Conservation (phyloP, 2,329 filamentous ascomycete genomes). For the Epicoccum nigrum region DNA sequence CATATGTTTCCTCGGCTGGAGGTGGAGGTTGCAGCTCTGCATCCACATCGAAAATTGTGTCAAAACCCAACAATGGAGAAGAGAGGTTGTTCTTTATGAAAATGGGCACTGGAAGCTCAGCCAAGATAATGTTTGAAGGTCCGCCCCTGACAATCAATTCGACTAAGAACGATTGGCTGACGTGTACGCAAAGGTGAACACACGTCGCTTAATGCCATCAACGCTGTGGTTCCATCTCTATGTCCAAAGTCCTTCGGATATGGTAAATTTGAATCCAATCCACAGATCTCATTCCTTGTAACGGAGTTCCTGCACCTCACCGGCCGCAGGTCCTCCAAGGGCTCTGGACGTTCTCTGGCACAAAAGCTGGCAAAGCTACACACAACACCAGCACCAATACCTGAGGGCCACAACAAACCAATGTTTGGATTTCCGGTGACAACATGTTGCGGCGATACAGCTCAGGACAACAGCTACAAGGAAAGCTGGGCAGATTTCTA, state of each 20-base stretch:
- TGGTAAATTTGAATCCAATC: slow-evolving; percentile 60
- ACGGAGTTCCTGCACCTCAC: slow-evolving; percentile 78
- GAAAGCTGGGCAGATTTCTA: slow-evolving; percentile 86
- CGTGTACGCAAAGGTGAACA: slow-evolving; percentile 69
- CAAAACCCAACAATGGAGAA: slow-evolving; percentile 55
- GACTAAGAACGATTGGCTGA: slow-evolving; percentile 13
- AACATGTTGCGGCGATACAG: slow-evolving; percentile 86
- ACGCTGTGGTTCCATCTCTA: slow-evolving; percentile 71
- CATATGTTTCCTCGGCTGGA: slow-evolving; percentile 66
- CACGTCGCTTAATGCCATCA: slow-evolving; percentile 81
- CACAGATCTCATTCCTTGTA: slow-evolving; percentile 62
- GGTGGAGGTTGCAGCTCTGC: slow-evolving; percentile 69
- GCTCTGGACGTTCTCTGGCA: slow-evolving; percentile 63
- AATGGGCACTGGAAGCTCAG: slow-evolving; percentile 64
- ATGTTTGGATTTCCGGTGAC: slow-evolving; percentile 83
- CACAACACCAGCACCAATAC: slow-evolving; percentile 72
- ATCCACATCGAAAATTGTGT: slow-evolving; percentile 67
- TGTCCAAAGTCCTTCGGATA: slow-evolving; percentile 78
- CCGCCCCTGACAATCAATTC: neutral
- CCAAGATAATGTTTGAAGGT: slow-evolving; percentile 74
- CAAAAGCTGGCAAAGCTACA: slow-evolving; percentile 80
- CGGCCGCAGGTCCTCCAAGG: slow-evolving; percentile 33
- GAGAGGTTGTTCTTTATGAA: slow-evolving; percentile 73
- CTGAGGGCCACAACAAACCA: slow-evolving; percentile 62
- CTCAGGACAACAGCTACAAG: slow-evolving; percentile 77